phyloP scores from a whole-genome alignment of 2,329 filamentous ascomycete genomes.

The Spiromastix sp. region DNA sequence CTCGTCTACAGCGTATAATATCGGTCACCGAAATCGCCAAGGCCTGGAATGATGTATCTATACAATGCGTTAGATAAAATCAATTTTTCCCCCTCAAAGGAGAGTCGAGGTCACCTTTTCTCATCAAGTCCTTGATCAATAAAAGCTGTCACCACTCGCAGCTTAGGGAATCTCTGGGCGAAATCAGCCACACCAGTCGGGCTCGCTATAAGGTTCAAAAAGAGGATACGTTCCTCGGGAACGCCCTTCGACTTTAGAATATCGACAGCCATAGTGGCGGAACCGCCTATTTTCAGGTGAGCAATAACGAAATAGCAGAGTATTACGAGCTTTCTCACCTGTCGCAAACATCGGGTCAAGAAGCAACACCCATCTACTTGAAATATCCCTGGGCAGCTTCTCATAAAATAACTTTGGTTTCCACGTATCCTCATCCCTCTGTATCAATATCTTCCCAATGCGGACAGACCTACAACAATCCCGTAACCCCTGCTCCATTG shows the following conservation, averaged over 20 bases:
- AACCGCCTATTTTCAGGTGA: conserved; percentile 54
- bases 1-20: conserved; percentile 73
- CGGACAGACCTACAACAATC: conserved; percentile 97
- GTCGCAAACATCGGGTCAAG: conserved; percentile 99
- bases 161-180: conserved; percentile 74
- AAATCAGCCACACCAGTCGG: conserved; percentile 87
- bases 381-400: conserved; percentile 90
- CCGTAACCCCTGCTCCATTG: conserved; percentile 93
- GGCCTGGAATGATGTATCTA: conserved; percentile 88
- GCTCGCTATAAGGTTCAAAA: conserved; percentile 95
- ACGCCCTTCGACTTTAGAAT: conserved; percentile 84
- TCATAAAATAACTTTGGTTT: conserved; percentile 94
- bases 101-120: conserved; percentile 72
- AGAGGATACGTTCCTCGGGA: conserved; percentile 87
- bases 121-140: conserved; percentile 93
- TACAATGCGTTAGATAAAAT: conserved; percentile 10
- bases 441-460: conserved; percentile 97
- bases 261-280: conserved; percentile 93
- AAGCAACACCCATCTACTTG: conserved; percentile 82
- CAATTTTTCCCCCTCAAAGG: no score
- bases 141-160: conserved; percentile 90
- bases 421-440: conserved; percentile 89
- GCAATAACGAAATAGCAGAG: background rate
- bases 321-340: conserved; percentile 43
- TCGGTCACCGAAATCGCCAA: conserved; percentile 91